Base-by-base conservation (phyloP, 1,284 basidiomycete genomes). In the Rhodotorula mucilaginosa region DNA sequence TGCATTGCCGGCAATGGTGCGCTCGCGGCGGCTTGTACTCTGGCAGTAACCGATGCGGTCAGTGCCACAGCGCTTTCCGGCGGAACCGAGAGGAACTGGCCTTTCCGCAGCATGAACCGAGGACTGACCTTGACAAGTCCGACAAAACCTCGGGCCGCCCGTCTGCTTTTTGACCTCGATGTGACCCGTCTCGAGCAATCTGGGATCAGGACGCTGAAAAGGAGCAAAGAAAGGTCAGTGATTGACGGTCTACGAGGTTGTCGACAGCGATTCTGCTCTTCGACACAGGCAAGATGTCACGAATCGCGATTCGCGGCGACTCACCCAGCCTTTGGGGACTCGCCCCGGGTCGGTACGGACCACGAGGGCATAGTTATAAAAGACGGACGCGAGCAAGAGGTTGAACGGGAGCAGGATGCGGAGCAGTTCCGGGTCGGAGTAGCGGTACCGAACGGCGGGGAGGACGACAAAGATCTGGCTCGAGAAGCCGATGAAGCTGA, bases 1-100 rank as follows among this genome's bases (percentile, higher is more conserved):
- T 88, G 81, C 93, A 97, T 74, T 89, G 86, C 70, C 88, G 86
- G 80, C 94, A 97, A 78, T 97, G 94, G 81, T 97, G 94, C 0
- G 93, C 86, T 72, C 84, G 72, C 12, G 84, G 83, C 26, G 84
- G 84, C 72, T 85, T 85, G 74, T 81, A 83, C 54, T 56, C 54
- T 56, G n/a, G 5, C 3, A 29, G 12, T 29, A 6, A 15, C 10
- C 12, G 10, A 12, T 44, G 12, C 39, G 12, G 39, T 44, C 39
- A 44, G 39, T 12, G 12, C 39, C 39, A 12, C 8, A 44, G 39
- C 8, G 80, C 81, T 66, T 81, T 77, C 2, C 1, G 16, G 5
- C 3, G 18, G n/a, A 10, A 5, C 1, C 5, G 18, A 26, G 34
- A 49, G 39, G 44, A 4, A n/a, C 21, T n/a, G 15, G 18, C 3